Evolutionary conservation across 1,139 yeast species (phyloP).

Genomic region (Nakaseomyces delphensis): DNA sequence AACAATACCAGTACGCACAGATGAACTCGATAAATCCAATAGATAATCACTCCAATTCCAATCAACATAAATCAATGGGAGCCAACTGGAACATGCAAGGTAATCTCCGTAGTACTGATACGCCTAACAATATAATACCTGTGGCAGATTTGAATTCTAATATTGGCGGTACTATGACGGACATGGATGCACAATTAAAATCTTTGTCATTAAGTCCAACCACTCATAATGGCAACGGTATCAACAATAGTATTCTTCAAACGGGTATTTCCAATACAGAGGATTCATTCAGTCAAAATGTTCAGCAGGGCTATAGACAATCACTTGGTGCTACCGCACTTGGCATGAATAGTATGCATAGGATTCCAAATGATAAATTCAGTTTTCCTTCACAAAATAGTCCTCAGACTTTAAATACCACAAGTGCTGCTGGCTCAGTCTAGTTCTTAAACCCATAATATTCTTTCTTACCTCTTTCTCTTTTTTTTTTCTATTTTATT

Average conservation of each 20-base stretch:
- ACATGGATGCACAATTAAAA: slow-evolving; percentile 2
- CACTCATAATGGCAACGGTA: not conserved
- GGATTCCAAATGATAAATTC: slow-evolving; percentile 1
- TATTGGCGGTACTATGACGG: not conserved
- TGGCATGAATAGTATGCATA: slow-evolving; percentile 2
- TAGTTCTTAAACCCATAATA: too few relatives aligned
- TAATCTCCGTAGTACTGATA: not conserved
- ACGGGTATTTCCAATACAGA: not conserved
- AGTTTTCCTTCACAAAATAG: not conserved
- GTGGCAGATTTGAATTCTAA: not conserved
- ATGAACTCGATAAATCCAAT: not conserved
- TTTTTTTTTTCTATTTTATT: too few relatives aligned
- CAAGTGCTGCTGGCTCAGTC: slow-evolving; percentile 5
- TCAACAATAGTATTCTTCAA: slow-evolving; percentile 3
- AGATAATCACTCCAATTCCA: not conserved
- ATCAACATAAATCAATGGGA: not conserved
- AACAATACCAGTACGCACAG: slow-evolving; percentile 1
- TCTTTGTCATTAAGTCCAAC: not conserved
- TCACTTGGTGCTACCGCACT: not conserved
- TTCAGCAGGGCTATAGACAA: not conserved
- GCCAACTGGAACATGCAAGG: not conserved
- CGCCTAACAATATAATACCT: not conserved
- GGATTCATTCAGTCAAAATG: not conserved
- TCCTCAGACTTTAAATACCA: not conserved
- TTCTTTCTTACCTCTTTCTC: too few relatives aligned